Conservation (phyloP, 176 grass and related monocot genomes). For the Zoysia pacifica region DNA sequence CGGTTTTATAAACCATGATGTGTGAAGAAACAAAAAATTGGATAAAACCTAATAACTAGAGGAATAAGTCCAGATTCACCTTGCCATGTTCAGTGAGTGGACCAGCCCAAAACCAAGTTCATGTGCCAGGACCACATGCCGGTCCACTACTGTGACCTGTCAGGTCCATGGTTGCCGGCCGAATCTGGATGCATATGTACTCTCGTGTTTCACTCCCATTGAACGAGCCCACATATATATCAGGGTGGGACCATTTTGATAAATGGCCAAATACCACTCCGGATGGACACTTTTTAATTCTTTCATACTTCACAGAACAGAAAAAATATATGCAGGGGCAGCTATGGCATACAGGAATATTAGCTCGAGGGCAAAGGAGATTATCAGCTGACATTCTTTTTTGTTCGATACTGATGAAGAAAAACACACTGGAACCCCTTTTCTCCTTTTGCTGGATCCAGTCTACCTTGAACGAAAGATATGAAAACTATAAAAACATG, state of each 20-base stretch:
- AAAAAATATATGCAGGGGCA: conserved; percentile 12
- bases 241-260: conserved; percentile 10
- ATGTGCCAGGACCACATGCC: not conserved
- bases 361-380: not conserved
- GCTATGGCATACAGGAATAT: conserved; percentile 1
- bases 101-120: conserved; percentile 2
- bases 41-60: not conserved
- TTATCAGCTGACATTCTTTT: not conserved
- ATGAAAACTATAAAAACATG: not conserved
- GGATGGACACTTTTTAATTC: not conserved
- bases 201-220: conserved; percentile 9
- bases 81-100: not conserved
- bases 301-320: not conserved
- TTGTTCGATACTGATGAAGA: not conserved
- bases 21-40: no score
- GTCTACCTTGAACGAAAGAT: conserved; percentile 11
- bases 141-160: conserved; percentile 8
- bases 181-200: not conserved
- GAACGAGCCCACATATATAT: not conserved
- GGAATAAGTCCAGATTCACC: not conserved
- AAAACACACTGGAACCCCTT: no score
- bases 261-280: conserved; percentile 16
- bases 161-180: conserved; percentile 23
- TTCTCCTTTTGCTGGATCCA: not conserved
- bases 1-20: no score